These are phyloP conservation scores for Davidsoniella eucalypti DNA, from an alignment of 2,329 filamentous ascomycete species.

Conservation along the genomic window DNA sequence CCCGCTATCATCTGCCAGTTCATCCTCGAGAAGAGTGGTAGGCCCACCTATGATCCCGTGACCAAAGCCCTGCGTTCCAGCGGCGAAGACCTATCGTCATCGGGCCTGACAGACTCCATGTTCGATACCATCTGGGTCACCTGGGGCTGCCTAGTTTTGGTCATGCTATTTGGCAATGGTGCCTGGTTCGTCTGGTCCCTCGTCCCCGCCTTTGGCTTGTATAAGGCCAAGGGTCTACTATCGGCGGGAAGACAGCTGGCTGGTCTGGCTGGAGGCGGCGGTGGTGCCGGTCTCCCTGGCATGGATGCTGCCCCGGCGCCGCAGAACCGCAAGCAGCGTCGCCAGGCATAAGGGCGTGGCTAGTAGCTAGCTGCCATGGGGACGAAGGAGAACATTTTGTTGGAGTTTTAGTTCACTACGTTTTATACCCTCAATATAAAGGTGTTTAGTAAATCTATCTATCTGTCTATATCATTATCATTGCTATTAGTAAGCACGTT, in stretches of 20 bases:
- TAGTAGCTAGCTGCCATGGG: too few species aligned
- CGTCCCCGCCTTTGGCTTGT: conserved; percentile 38
- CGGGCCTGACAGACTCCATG: conserved; percentile 91
- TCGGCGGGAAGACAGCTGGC: conserved; percentile 35
- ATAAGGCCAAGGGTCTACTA: conserved; percentile 36
- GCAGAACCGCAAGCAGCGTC: conserved; percentile 37
- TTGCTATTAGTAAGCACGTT: neutral
- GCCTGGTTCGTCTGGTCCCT: conserved; percentile 41
- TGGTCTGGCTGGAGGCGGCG: conserved; percentile 15
- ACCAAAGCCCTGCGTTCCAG: conserved; percentile 53
- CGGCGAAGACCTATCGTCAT: conserved; percentile 76
- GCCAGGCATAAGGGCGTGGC: conserved; percentile 24
- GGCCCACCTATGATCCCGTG: conserved; percentile 52
- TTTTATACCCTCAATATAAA: neutral
- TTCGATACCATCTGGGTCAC: conserved; percentile 96
- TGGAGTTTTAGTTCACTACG: too few species aligned
- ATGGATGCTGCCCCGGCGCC: conserved; percentile 18
- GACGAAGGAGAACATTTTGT: too few species aligned
- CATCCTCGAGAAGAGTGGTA: conserved; percentile 68
- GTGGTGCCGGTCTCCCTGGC: conserved; percentile 15
- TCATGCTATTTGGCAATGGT: conserved; percentile 64
- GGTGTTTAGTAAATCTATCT: neutral
- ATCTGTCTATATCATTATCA: neutral
- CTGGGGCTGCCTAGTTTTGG: conserved; percentile 60
- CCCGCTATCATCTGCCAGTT: conserved; percentile 70